Conservation (phyloP, 169 alveolate genomes). For the Neospora caninum region DNA sequence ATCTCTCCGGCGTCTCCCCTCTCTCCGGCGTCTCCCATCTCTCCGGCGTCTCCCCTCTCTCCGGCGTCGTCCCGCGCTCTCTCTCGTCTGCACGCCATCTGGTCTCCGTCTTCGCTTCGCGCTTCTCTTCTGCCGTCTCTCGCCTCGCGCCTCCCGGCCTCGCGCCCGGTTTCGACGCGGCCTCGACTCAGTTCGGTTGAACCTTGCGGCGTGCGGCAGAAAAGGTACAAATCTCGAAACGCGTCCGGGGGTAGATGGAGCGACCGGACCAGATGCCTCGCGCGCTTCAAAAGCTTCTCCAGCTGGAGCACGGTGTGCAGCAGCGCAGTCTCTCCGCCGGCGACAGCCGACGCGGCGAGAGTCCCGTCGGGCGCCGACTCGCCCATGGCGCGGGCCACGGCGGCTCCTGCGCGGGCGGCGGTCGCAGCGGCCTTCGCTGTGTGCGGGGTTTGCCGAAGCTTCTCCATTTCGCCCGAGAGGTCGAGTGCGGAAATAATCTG, state of each 20-base stretch:
- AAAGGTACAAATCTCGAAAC: constrained; percentile 41
- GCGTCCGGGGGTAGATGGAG: constrained; percentile 64
- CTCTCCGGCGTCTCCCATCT: no score
- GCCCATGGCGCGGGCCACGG: constrained; percentile 27
- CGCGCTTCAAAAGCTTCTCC: constrained; percentile 29
- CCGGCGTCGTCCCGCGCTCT: neutral
- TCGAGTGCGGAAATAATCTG: constrained; percentile 45
- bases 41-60: neutral
- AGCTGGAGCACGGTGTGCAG: constrained; percentile 46
- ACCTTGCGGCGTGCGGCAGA: neutral
- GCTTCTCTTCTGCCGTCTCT: neutral
- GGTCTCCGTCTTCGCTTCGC: neutral
- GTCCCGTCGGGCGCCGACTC: constrained; percentile 6
- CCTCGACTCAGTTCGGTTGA: neutral
- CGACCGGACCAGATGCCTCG: constrained; percentile 28
- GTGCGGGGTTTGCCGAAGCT: constrained; percentile 42
- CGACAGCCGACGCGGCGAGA: constrained; percentile 54
- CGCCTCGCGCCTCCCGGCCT: neutral
- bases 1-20: no score
- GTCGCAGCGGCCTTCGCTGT: constrained; percentile 65
- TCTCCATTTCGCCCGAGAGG: constrained; percentile 42
- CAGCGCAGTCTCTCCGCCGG: constrained; percentile 59
- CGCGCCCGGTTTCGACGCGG: neutral
- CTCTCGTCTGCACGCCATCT: neutral
- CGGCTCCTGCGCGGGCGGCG: constrained; percentile 56